Conservation (phyloP, 352 stramenopile species). For the Phytophthora sojae region DNA sequence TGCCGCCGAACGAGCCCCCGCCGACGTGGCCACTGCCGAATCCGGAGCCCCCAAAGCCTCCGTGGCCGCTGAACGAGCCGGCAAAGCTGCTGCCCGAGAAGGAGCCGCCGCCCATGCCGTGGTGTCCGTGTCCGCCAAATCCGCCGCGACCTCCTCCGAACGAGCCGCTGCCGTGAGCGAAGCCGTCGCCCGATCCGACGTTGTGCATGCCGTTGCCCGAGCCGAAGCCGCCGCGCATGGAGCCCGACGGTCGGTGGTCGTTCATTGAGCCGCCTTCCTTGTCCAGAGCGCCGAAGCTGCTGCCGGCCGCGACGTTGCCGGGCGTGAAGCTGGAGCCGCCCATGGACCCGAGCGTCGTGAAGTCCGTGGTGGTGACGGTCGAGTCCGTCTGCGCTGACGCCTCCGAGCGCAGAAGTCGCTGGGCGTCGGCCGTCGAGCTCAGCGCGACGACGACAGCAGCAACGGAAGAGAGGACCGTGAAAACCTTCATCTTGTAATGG, state of each 20-base stretch:
- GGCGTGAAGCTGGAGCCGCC: conserved; percentile 19
- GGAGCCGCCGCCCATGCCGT: conserved; percentile 12
- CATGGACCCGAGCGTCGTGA: conserved; percentile 15
- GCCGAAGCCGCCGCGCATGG: conserved; percentile 13
- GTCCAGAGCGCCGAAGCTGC: conserved; percentile 8
- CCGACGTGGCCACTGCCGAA: neutral
- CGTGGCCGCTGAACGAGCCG: neutral
- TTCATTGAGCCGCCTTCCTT: conserved; percentile 4
- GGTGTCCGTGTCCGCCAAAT: neutral
- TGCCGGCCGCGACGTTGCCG: conserved; percentile 21
- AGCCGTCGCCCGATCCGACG: conserved; percentile 27
- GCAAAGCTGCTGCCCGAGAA: conserved; percentile 17
- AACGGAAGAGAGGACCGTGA: conserved; percentile 16
- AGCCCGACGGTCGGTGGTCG: conserved; percentile 15
- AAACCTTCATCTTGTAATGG: conserved; percentile 19
- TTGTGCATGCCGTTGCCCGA: conserved; percentile 32
- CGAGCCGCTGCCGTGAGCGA: conserved; percentile 6
- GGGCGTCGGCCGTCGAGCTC: conserved; percentile 20
- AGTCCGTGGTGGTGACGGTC: conserved; percentile 28
- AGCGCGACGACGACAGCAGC: conserved; percentile 9
- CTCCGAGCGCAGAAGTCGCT: conserved; percentile 33
- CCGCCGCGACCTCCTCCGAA: conserved; percentile 18
- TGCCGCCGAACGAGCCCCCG: conserved; percentile 1
- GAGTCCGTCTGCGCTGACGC: conserved; percentile 20
- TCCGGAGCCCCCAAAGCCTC: neutral